A percentile compares a stretch with the other conserved stretches of the same genome.
These are phyloP conservation scores for Fusarium sp. DNA, from an alignment of 2,329 filamentous ascomycete genomes.

Conservation along the genomic window DNA sequence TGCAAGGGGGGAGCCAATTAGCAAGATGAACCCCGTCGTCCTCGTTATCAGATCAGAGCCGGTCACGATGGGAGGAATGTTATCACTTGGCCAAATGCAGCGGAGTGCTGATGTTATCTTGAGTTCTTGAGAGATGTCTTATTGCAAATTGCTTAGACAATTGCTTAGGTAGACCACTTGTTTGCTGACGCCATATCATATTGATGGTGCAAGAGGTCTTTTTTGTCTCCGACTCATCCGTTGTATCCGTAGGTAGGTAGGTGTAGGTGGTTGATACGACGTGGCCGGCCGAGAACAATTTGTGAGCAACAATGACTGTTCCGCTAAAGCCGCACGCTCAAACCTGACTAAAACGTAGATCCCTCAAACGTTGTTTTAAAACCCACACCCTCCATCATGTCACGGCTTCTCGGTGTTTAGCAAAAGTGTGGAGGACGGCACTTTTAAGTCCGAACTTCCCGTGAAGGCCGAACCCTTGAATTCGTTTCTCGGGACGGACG, in stretches of 20 bases:
- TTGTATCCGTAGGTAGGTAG: not conserved
- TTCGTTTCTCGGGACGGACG: conserved; percentile 5
- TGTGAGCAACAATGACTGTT: conserved; percentile 4
- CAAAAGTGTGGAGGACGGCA: not conserved
- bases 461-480: not conserved
- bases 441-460: conserved; percentile 31
- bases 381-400: not conserved
- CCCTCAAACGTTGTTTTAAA: not conserved
- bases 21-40: not conserved
- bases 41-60: not conserved
- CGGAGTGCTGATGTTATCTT: conserved; percentile 13
- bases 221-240: conserved; percentile 5
- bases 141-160: not conserved
- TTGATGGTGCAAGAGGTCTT: conserved; percentile 4
- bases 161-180: not conserved
- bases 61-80: conserved; percentile 9
- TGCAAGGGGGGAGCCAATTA: not conserved
- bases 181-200: conserved; percentile 1
- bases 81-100: conserved; percentile 19
- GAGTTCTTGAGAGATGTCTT: not conserved
- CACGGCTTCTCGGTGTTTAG: conserved; percentile 9
- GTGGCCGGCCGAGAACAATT: not conserved
- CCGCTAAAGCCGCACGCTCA: not conserved
- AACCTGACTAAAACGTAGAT: conserved; percentile 13
- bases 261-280: not conserved